Evolutionary conservation across 768 basidiomycete species (phyloP), one percentile per base, ranked within the genome.

Genomic region (Albatrellus ellisii): DNA sequence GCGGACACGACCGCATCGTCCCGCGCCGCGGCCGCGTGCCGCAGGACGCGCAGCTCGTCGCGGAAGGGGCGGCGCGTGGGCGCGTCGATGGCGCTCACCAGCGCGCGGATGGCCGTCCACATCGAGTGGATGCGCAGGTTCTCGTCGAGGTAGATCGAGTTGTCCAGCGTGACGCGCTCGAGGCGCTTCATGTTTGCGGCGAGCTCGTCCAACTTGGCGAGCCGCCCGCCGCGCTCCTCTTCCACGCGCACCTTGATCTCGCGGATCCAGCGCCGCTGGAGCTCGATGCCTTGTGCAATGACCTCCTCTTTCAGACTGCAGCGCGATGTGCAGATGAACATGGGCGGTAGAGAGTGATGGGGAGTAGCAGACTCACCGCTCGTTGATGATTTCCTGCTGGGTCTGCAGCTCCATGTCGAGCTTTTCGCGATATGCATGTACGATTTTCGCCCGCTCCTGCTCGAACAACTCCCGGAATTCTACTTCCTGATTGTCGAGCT

Each of bases 221-320:
- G 72, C 42, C 95, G 83, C 10, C 91, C 91, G 12, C 90, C 90
- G 33, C 95, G 89, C 61, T 99, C 95, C 55, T 89, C 76, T 62
- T 99, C 94, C 43, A 99, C 92, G 49, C 80, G 83, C 38, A 91
- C 72, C 65, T 97, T 95, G 68, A 98, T 79, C 45, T 97, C 90
- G 25, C 88, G 79, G 31, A 99, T 85, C 92, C 94, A 98, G 41
- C 88, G 75, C 38, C 91, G 79, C 58, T 98, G 95, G 18, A 98
- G 77, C 62, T 98, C 95, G 54, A 99, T 90, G 14, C 92, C 95
- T 59, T 98, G 92, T 3, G 91, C 83, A 39, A 98, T 72, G 41
- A 98, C 89, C 58, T 94, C 91, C 58, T 94, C 88, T 58, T 82
- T 86, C 45, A 99, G 69, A 31, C 91, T 95, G 53, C 1, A n/a